Conservation (phyloP, 169 alveolate genomes). For the Cryptosporidium baileyi region DNA sequence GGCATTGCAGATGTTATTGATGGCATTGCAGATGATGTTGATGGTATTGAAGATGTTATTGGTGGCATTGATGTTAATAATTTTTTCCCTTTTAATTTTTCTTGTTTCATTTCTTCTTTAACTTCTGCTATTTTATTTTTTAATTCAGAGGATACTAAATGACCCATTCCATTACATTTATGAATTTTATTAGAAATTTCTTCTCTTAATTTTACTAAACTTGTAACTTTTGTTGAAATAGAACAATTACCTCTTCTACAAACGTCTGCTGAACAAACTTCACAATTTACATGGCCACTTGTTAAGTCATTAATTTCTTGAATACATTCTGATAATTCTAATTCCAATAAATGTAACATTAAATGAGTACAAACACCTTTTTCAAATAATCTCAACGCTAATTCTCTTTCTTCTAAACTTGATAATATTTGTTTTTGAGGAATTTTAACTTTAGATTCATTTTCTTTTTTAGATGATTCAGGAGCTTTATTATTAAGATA, state of each 20-base stretch:
- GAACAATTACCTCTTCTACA: conserved; percentile 8
- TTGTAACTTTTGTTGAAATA: background rate
- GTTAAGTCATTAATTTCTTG: background rate
- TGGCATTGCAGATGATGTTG: background rate
- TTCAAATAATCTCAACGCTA: conserved; percentile 7
- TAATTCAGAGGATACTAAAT: background rate
- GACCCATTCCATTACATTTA: background rate
- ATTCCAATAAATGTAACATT: background rate
- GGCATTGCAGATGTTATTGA: background rate
- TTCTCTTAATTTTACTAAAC: background rate
- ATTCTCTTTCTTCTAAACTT: background rate
- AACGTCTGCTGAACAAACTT: conserved; percentile 4
- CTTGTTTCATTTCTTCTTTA: no score
- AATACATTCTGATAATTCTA: background rate
- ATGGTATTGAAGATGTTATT: no score
- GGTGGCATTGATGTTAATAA: background rate
- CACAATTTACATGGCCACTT: conserved; percentile 1
- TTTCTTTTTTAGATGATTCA: background rate
- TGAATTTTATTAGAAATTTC: background rate
- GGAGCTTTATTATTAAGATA: no score
- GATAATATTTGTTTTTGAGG: background rate
- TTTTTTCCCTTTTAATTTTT: no score
- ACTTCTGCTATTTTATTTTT: no score
- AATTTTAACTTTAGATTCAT: background rate
- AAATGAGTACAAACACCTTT: conserved; percentile 3